Base-by-base conservation (phyloP, 2,329 filamentous ascomycete genomes). In the Corniculantispora saksenae region DNA sequence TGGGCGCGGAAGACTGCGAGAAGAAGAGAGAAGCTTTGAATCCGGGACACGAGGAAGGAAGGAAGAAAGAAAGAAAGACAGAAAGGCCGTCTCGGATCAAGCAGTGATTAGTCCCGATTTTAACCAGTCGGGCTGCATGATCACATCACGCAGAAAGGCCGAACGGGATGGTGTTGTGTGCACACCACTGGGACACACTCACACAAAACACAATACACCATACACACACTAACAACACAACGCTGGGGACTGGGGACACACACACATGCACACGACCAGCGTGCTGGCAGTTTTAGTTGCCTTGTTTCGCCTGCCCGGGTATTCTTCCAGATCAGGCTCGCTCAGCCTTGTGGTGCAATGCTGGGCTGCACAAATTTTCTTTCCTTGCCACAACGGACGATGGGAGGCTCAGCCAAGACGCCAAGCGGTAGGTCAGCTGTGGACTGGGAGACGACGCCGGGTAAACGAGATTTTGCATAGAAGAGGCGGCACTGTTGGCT, bases 271-370 rank as follows among this genome's bases (percentile, higher is more conserved):
- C 12, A 3, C 21, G 17, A 21, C 45, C 21, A 25, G 17, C 8
- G 7, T 12, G 45, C n/a, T n/a, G n/a, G 17, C 45, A 23, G 6
- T 3, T 12, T 21, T 21, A 48, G 45, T 43, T 13, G 40, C 9
- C 38, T n/a, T 25, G 60, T 62, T 32, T 53, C 17, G 47, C 15
- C 38, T 1, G 29, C 51, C 13, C 50, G 60, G 35, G 59, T 51
- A 25, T 53, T 40, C 45, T 50, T 19, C 47, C 48, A 47, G 61
- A 63, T 56, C 61, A 63, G 61, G 61, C 48, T 63, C 27, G 43
- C 51, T 48, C 61, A 63, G 61, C 61, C 61, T 63, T 63, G 51
- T 38, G 50, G 35, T 40, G 10, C 23, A 25, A 23, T 61, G 23
- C 23, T 23, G 35, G 21, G 38, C 38, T 19, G 10, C 38, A 43